These are phyloP conservation scores for Citrullus colocynthis DNA, from an alignment of 306 rosid genomes.

Conservation along the genomic window DNA sequence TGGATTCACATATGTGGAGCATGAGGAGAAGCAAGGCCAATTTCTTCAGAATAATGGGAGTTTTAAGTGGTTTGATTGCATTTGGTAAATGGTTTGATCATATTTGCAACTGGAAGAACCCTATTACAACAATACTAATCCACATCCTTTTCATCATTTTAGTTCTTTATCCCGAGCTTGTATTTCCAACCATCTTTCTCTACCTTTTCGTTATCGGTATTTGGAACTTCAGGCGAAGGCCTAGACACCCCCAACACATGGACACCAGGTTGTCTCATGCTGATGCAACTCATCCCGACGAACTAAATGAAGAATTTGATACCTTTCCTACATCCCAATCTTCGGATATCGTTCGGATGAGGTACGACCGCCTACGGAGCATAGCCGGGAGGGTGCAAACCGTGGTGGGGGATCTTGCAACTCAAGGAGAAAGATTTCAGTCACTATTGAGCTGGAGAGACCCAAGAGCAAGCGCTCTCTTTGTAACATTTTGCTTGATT, in stretches of 20 bases:
- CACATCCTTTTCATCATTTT: constrained; percentile 72
- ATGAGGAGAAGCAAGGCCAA: constrained; percentile 97
- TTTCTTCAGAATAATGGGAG: constrained; percentile 87
- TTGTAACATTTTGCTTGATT: constrained; percentile 48
- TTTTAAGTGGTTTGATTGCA: constrained; percentile 49
- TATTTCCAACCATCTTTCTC: constrained; percentile 70
- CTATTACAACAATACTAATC: constrained; percentile 64
- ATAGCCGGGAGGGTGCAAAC: constrained; percentile 81
- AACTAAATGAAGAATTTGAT: constrained; percentile 75
- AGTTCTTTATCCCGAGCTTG: constrained; percentile 68
- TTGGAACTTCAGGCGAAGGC: constrained; percentile 76
- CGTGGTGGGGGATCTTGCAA: constrained; percentile 71
- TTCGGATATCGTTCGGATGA: constrained; percentile 51
- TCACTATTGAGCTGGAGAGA: constrained; percentile 83
- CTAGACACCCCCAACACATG: constrained; percentile 88
- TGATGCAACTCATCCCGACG: constrained; percentile 71
- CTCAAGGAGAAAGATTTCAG: constrained; percentile 89
- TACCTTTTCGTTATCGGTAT: constrained; percentile 84
- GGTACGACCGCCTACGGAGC: constrained; percentile 75
- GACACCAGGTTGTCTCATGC: constrained; percentile 78
- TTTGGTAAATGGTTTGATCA: constrained; percentile 80
- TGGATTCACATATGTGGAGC: constrained; percentile 90
- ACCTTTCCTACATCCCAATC: constrained; percentile 62
- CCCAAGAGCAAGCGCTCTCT: constrained; percentile 72
- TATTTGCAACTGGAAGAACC: constrained; percentile 84